Evolutionary conservation across 179 eudicot species (phyloP).

Genomic region (Pouteria campechiana): DNA sequence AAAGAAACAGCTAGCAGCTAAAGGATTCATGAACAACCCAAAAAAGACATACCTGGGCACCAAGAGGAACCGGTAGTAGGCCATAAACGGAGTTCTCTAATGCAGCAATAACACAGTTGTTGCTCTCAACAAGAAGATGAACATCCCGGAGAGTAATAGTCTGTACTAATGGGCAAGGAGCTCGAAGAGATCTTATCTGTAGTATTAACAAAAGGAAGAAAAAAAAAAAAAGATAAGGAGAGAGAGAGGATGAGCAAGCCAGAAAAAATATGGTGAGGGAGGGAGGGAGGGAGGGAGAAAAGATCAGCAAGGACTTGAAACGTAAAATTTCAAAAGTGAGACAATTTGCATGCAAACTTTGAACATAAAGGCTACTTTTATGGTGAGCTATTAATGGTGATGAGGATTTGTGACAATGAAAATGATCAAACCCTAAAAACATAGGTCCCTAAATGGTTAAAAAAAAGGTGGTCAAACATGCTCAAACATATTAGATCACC

Average conservation of each 20-base stretch:
- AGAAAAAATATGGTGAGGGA: no score
- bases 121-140: conserved; percentile 50
- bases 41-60: conserved; percentile 83
- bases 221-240: no score
- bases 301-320: no score
- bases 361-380: no score
- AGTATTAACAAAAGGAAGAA: conserved; percentile 7
- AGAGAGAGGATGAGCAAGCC: no score
- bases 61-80: conserved; percentile 93
- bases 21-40: neutral
- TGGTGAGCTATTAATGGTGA: no score
- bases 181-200: conserved; percentile 94
- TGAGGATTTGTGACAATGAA: no score
- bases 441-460: neutral
- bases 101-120: conserved; percentile 45
- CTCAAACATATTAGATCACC: no score
- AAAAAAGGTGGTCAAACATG: neutral
- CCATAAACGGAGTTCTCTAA: conserved; percentile 79
- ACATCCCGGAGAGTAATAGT: conserved; percentile 83
- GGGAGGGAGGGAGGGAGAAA: no score
- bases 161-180: conserved; percentile 88
- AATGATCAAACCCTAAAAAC: no score
- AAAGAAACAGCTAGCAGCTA: neutral
- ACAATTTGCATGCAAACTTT: no score
- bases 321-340: no score